Conservation (phyloP, 2,329 filamentous ascomycete genomes). For the Alternaria triticimaculans region DNA sequence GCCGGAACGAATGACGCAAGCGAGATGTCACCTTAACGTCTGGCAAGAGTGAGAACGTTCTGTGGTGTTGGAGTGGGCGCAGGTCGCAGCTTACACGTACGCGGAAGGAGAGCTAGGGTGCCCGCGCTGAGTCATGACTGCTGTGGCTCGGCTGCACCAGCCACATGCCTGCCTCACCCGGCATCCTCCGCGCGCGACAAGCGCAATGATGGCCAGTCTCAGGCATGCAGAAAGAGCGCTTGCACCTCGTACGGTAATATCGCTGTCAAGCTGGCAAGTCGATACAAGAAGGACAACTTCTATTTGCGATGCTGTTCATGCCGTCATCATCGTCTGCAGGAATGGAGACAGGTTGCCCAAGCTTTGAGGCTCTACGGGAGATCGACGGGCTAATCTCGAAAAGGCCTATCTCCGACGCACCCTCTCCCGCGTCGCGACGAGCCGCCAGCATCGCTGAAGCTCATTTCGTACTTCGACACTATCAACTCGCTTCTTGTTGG, state of each 20-base stretch:
- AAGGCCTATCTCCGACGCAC: neutral
- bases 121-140: neutral
- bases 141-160: neutral
- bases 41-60: neutral
- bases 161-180: neutral
- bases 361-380: neutral
- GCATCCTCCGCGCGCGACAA: neutral
- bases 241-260: rapidly evolving
- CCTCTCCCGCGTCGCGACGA: neutral
- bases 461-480: neutral
- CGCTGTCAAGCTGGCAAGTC: neutral
- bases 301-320: neutral
- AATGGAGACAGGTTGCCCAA: neutral
- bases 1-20: neutral
- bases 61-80: neutral
- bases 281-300: no score
- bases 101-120: neutral
- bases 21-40: rapidly evolving
- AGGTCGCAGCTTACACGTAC: neutral
- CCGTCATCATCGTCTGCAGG: neutral
- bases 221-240: no score
- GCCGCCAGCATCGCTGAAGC: neutral
- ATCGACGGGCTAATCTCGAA: neutral
- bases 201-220: no score
- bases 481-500: neutral